A percentile compares a stretch with the other conserved stretches of the same genome.
phyloP scores from a whole-genome alignment of 305 asterid genomes.

The Fraxinus sp. region DNA sequence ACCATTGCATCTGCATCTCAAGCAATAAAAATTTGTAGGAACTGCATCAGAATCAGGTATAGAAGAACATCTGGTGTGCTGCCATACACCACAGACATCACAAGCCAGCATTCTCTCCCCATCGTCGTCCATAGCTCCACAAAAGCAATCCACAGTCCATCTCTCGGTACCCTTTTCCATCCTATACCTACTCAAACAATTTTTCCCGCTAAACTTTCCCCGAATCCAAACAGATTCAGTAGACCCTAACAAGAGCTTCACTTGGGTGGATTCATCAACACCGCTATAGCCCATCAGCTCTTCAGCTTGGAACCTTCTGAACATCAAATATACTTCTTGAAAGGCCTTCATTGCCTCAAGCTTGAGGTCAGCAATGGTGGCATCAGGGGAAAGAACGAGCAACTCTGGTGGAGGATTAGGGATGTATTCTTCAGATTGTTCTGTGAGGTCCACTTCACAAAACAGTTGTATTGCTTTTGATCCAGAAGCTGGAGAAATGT shows the following conservation, averaged over 20 bases:
- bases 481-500: constrained; percentile 30
- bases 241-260: constrained; percentile 74
- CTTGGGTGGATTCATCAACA: constrained; percentile 71
- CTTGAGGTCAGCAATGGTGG: constrained; percentile 85
- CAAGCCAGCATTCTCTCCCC: constrained; percentile 97
- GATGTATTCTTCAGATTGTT: constrained; percentile 41
- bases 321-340: constrained; percentile 74
- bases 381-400: constrained; percentile 57
- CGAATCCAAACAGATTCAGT: constrained; percentile 46
- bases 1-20: constrained; percentile 36
- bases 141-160: constrained; percentile 83
- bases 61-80: constrained; percentile 85
- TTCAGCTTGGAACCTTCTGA: constrained; percentile 75
- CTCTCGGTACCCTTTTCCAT: constrained; percentile 87
- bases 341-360: constrained; percentile 72
- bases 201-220: constrained; percentile 64
- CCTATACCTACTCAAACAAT: constrained; percentile 55
- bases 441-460: constrained; percentile 77
- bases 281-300: constrained; percentile 78
- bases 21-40: constrained; percentile 58
- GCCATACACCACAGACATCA: constrained; percentile 85
- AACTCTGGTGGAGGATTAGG: constrained; percentile 76
- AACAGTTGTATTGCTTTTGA: constrained; percentile 52
- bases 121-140: constrained; percentile 92
- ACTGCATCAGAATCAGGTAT: constrained; percentile 64